Evolutionary conservation across 805 yeast genomes (phyloP), one percentile per base, ranked within the genome.

Genomic region (Nakazawaea wickerhamii): DNA sequence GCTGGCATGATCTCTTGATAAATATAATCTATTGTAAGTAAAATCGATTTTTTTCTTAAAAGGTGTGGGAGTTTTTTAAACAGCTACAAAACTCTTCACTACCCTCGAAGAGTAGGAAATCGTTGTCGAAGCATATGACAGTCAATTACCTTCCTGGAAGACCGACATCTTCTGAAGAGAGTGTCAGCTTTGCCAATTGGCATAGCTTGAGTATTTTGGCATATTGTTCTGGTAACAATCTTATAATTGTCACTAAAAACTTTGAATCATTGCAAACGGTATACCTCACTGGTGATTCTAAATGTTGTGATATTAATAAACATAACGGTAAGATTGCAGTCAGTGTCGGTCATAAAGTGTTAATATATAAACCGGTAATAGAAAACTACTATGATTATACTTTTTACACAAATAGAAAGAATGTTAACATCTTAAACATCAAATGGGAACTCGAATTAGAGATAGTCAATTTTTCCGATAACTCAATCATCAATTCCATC

Each of bases 221-320:
- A 1, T 91, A 91, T 58, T 84, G 89, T 45, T 86, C 96, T 1
- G 97, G 96, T 0, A 88, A 88, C 62, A 88, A 87, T 57, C 67
- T 91, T 50, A 84, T 91, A 26, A 71, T 84, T 4, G 57, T 81
- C 3, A 68, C 82, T 6, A 71, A 74, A 46, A 65, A 71, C 36
- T 64, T 70, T 45, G 60, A 64, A 19, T 63, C 82, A 47, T 61
- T 89, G 14, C 98, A 91, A 59, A 88, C 96, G 0, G 64, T 88
- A 1, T 84, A 84, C 51, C 65, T 88, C 18, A 79, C 78, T 9
- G 48, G 65, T 2, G 95, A 86, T 54, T 81, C 91, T 14, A 54
- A 55, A 19, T 77, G 83, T 1, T 79, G 89, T 4, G 82, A 79
- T 45, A 70, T 90, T 36, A 79, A 85, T 53, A 53, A 69, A 1